Evolutionary conservation across 441 rosid species (phyloP).

Genomic region (Sinapis alba): DNA sequence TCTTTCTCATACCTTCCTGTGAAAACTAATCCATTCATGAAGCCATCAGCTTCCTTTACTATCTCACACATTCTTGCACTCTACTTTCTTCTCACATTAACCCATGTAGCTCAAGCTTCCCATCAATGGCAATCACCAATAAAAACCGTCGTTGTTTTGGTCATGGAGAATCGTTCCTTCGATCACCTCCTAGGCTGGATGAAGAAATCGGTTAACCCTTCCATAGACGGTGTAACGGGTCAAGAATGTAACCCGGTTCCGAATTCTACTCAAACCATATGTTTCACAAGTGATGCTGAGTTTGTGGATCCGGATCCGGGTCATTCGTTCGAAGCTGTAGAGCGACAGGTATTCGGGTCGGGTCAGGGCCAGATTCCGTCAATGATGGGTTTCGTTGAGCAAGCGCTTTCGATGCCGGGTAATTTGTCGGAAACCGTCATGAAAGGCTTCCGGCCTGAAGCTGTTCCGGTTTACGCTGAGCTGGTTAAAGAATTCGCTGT

Average conservation of each 20-base stretch:
- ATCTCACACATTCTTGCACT: conserved; percentile 52
- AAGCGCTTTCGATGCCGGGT: conserved; percentile 70
- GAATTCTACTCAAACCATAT: conserved; percentile 47
- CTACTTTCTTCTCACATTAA: conserved; percentile 39
- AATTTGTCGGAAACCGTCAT: conserved; percentile 78
- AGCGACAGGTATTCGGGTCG: conserved; percentile 79
- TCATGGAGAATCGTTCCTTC: conserved; percentile 94
- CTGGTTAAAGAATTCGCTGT: conserved; percentile 76
- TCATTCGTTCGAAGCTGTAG: conserved; percentile 90
- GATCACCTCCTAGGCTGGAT: conserved; percentile 98
- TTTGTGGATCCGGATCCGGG: conserved; percentile 98
- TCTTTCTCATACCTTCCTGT: not conserved
- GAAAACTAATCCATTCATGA: conserved; percentile 22
- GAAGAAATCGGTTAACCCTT: conserved; percentile 72
- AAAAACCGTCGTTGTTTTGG: conserved; percentile 81
- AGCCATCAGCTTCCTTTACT: conserved; percentile 35
- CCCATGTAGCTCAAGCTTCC: conserved; percentile 40
- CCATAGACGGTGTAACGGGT: conserved; percentile 84
- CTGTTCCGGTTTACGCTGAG: conserved; percentile 68
- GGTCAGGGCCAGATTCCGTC: conserved; percentile 55
- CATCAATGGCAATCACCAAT: conserved; percentile 67
- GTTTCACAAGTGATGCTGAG: conserved; percentile 83
- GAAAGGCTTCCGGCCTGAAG: conserved; percentile 81
- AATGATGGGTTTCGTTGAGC: conserved; percentile 91
- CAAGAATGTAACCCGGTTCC: conserved; percentile 82